Evolutionary conservation across 768 basidiomycete genomes (phyloP).

Genomic region (Termitomyces sp.): DNA sequence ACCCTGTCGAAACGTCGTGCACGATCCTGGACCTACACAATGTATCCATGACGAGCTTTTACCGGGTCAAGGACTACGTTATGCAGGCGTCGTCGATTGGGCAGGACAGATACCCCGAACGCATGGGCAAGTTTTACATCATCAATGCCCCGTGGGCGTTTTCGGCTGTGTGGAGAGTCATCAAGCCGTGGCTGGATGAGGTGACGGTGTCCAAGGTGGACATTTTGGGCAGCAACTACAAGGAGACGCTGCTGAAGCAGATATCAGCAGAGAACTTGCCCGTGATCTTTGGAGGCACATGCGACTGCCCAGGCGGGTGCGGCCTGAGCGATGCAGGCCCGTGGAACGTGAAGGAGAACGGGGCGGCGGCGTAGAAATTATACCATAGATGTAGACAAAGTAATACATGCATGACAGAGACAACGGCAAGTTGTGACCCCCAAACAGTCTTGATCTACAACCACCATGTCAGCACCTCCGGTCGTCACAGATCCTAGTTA

Average conservation of each 20-base stretch:
- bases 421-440: not conserved
- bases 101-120: conserved; percentile 91
- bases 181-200: conserved; percentile 93
- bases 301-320: conserved; percentile 78
- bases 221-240: conserved; percentile 75
- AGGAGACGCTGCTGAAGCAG: conserved; percentile 74
- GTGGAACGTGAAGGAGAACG: conserved; percentile 55
- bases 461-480: conserved; percentile 29
- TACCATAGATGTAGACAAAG: not conserved
- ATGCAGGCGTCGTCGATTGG: conserved; percentile 72
- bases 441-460: conserved; percentile 7
- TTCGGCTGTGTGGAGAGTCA: conserved; percentile 78
- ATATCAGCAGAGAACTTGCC: conserved; percentile 85
- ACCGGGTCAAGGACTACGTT: conserved; percentile 91
- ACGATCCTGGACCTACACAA: conserved; percentile 90
- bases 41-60: conserved; percentile 75
- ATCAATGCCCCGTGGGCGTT: conserved; percentile 97
- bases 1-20: conserved; percentile 95
- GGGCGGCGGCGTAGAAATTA: not conserved
- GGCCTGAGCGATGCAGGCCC: conserved; percentile 88
- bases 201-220: conserved; percentile 95
- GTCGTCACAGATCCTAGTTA: conserved; percentile 62
- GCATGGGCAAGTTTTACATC: conserved; percentile 99
- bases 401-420: not conserved
- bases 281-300: conserved; percentile 79